Base-by-base conservation (phyloP, 192 early-diverging fungal species). In the Entophlyctis helioformis region DNA sequence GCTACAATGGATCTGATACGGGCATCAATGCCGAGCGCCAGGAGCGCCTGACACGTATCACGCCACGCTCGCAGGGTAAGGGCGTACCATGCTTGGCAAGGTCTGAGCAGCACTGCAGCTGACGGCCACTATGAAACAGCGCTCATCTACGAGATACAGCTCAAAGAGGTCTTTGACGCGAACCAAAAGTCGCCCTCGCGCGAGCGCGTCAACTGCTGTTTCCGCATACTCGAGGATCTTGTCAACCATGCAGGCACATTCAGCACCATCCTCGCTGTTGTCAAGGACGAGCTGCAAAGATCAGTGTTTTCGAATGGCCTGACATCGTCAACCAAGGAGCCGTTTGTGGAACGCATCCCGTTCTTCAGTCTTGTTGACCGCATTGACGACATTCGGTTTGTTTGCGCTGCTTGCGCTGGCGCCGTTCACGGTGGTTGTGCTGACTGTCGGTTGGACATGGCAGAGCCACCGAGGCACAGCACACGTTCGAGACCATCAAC, bases 111-210 rank as follows among this genome's bases (percentile, higher is more conserved):
- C n/a, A n/a, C n/a, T n/a, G n/a, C n/a, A n/a, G n/a, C n/a, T n/a
- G n/a, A n/a, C n/a, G n/a, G n/a, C n/a, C n/a, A n/a, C n/a, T n/a
- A n/a, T n/a, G n/a, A n/a, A n/a, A n/a, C 32, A 69, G 67, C 48
- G 20, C 34, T 70, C 6, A 32, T 57, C 27, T 66, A 63, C 46
- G 51, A 71, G 33, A 36, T 71, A 8, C 50, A 56, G 13, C 53
- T 71, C 15, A 62, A 67, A 49, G 69, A 71, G 42, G 27, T 58
- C 15, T 64, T 64, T 34, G 51, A 57, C 9, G 27, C 22, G 6
- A 42, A 59, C 44, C 61, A 57, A n/a, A 28, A 44, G 23, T 22
- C 21, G 8, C 69, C 69, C 2, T 45, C 32, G 23, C 39, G 25
- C 12, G 46, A 41, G 15, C 47, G 69, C 0, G 29, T 51, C 2